phyloP scores from a whole-genome alignment of 2,329 filamentous ascomycete species.

The Dothistroma pini region DNA sequence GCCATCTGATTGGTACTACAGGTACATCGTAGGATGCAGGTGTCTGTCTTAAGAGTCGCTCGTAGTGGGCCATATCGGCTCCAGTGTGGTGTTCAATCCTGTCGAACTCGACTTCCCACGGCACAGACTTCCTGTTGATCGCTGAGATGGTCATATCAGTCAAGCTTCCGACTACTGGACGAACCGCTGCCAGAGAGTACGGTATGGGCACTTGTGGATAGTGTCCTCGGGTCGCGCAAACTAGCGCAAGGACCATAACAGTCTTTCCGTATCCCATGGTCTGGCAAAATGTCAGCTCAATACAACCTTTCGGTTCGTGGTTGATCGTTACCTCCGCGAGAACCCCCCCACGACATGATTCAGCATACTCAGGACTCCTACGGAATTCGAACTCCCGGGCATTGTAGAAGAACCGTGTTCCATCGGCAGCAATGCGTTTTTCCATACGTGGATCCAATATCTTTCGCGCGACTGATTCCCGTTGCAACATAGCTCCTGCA shows the following conservation, averaged over 20 bases:
- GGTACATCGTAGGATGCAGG: constrained; percentile 42
- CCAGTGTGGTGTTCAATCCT: constrained; percentile 46
- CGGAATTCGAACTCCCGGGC: constrained; percentile 59
- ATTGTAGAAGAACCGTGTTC: constrained; percentile 66
- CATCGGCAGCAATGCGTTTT: constrained; percentile 56
- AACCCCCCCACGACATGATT: constrained; percentile 71
- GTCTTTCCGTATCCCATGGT: constrained; percentile 84
- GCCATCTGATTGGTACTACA: constrained; percentile 37
- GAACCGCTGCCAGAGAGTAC: constrained; percentile 46
- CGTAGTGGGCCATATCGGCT: constrained; percentile 51
- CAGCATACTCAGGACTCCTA: constrained; percentile 67
- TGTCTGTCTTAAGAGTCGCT: constrained; percentile 46
- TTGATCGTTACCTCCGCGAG: constrained; percentile 46
- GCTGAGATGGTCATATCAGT: constrained; percentile 72
- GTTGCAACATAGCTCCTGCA: constrained; percentile 77
- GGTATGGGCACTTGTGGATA: constrained; percentile 63
- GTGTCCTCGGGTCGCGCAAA: constrained; percentile 71
- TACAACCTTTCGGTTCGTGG: too few relatives aligned
- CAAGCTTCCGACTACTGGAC: constrained; percentile 57
- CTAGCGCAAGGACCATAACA: constrained; percentile 68
- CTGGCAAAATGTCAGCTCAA: constrained; percentile 41
- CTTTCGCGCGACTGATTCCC: constrained; percentile 63
- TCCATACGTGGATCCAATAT: constrained; percentile 72
- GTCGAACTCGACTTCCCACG: constrained; percentile 67
- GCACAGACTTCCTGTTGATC: constrained; percentile 62